phyloP scores from a whole-genome alignment of 2,329 filamentous ascomycete species.

The Periconia digitata region DNA sequence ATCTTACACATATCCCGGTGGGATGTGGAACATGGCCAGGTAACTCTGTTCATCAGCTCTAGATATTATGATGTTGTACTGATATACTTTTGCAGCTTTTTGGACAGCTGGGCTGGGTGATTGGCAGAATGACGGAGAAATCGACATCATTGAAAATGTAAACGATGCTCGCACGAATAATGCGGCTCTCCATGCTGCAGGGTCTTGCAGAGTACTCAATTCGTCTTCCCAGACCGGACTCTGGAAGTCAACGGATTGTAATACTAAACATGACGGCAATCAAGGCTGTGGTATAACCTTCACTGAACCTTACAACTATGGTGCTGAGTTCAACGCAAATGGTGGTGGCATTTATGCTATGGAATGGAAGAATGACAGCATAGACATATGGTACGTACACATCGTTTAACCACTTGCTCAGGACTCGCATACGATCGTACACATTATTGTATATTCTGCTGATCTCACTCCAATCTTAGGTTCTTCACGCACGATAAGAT shows the following conservation, averaged over 20 bases:
- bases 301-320: conserved; percentile 24
- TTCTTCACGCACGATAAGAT: conserved; percentile 70
- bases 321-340: conserved; percentile 29
- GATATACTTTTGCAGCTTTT: conserved; percentile 7
- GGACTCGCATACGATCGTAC: too few species aligned
- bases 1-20: conserved; percentile 51
- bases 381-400: conserved; percentile 63
- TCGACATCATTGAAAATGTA: conserved; percentile 48
- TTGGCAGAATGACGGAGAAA: conserved; percentile 41
- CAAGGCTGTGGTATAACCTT: conserved; percentile 20
- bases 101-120: conserved; percentile 28
- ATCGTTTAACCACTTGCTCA: not conserved
- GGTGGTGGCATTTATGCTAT: conserved; percentile 46
- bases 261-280: conserved; percentile 38
- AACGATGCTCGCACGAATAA: conserved; percentile 39
- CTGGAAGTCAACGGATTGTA: conserved; percentile 49
- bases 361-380: conserved; percentile 66
- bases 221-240: conserved; percentile 46
- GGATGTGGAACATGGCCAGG: conserved; percentile 53
- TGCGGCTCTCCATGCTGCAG: conserved; percentile 47
- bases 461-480: too few species aligned
- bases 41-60: not conserved
- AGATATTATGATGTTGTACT: too few species aligned
- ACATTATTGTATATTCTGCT: too few species aligned
- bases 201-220: conserved; percentile 41